Evolutionary conservation across 805 yeast genomes (phyloP).

Genomic region (Scheffersomyces coipomensis): DNA sequence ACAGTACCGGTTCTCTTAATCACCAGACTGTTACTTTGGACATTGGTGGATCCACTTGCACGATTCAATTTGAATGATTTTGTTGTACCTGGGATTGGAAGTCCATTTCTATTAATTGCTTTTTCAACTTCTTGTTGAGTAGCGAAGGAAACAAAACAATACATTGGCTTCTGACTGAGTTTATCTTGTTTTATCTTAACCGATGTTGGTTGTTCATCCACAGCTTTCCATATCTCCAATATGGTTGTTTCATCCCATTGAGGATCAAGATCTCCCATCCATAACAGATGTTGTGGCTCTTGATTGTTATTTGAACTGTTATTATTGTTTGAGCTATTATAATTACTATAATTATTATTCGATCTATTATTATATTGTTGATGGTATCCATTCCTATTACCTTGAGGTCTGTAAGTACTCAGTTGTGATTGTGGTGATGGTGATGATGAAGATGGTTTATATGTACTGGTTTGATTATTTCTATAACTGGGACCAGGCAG

Average conservation of each 20-base stretch:
- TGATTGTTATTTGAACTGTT: background rate
- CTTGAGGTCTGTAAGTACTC: slow-evolving; percentile 1
- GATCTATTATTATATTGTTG: slow-evolving; percentile 3
- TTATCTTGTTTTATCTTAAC: slow-evolving; percentile 75
- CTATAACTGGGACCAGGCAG: background rate
- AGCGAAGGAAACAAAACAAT: slow-evolving; percentile 79
- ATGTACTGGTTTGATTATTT: background rate
- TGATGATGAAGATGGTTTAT: background rate
- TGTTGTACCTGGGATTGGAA: slow-evolving; percentile 63
- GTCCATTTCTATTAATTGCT: slow-evolving; percentile 69
- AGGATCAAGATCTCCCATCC: slow-evolving; percentile 93
- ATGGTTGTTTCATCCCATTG: slow-evolving; percentile 75
- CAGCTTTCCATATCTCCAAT: slow-evolving; percentile 63
- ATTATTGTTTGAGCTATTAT: background rate
- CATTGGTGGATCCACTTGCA: slow-evolving; percentile 57
- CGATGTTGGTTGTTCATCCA: slow-evolving; percentile 59
- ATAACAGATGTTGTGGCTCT: slow-evolving; percentile 41
- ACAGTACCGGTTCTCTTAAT: background rate
- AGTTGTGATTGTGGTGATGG: slow-evolving; percentile 1
- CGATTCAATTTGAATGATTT: slow-evolving; percentile 70
- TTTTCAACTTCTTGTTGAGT: slow-evolving; percentile 57
- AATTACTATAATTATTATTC: too few species aligned
- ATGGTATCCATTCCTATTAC: slow-evolving; percentile 6
- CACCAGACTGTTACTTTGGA: background rate
- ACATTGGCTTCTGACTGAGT: slow-evolving; percentile 48